Evolutionary conservation across 2,329 filamentous ascomycete genomes (phyloP).

Genomic region (Chaetomiaceae sp.): DNA sequence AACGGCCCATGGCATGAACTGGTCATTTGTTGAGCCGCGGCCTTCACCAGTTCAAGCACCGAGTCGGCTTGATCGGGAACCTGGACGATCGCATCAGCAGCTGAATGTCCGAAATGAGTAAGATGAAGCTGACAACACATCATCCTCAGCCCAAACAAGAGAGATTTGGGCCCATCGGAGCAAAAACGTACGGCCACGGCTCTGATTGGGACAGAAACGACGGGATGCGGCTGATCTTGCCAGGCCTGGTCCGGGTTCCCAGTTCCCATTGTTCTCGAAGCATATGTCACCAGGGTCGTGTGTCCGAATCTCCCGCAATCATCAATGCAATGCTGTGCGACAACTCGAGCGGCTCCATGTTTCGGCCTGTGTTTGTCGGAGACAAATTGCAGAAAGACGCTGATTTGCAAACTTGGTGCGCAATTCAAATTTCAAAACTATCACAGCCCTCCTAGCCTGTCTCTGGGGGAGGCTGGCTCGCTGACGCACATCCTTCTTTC

Average conservation of each 20-base stretch:
- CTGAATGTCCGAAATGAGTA: neutral
- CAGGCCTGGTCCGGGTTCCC: neutral
- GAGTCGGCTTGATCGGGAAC: neutral
- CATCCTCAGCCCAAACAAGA: neutral
- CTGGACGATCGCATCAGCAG: neutral
- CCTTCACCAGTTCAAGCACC: neutral
- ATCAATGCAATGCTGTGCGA: constrained; percentile 2
- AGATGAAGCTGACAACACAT: neutral
- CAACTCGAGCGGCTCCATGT: neutral
- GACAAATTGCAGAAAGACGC: neutral
- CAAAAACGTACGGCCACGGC: neutral
- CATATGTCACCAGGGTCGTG: neutral
- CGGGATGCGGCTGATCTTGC: neutral
- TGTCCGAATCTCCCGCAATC: neutral
- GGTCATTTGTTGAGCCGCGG: neutral
- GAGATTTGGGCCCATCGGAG: neutral
- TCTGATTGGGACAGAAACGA: constrained; percentile 4
- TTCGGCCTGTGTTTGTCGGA: neutral
- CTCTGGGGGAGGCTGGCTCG: too few species aligned
- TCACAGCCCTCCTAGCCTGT: too few species aligned
- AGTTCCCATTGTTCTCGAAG: neutral
- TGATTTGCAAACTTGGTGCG: neutral
- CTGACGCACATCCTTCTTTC: too few species aligned
- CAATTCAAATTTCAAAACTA: neutral
- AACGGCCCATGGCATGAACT: constrained; percentile 5